Evolutionary conservation across 2,329 filamentous ascomycete species (phyloP).

Genomic region (Venturia effusa): DNA sequence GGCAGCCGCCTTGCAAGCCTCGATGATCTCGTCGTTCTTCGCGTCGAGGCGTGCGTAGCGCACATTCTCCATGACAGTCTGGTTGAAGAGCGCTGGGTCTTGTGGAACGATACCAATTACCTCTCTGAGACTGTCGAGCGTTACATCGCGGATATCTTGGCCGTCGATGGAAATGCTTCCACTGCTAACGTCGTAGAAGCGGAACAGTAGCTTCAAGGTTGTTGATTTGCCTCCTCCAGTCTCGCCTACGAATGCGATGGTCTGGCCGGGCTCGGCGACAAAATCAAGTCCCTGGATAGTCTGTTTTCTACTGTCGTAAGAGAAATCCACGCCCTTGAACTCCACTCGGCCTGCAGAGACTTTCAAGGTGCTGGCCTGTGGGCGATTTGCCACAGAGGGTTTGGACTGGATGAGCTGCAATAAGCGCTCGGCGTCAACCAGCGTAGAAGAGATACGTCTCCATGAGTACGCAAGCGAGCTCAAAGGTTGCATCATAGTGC

Average conservation of each 20-base stretch:
- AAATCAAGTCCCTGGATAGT: conserved; percentile 42
- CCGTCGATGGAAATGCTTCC: conserved; percentile 48
- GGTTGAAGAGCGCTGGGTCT: conserved; percentile 53
- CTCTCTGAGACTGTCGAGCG: conserved; percentile 45
- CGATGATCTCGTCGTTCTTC: conserved; percentile 47
- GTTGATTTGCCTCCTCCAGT: conserved; percentile 55
- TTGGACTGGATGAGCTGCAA: conserved; percentile 47
- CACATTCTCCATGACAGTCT: conserved; percentile 53
- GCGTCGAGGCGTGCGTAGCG: conserved; percentile 52
- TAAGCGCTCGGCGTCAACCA: conserved; percentile 56
- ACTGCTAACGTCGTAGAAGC: conserved; percentile 47
- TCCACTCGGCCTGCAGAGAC: conserved; percentile 39
- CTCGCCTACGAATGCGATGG: conserved; percentile 50
- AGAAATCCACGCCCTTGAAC: conserved; percentile 45
- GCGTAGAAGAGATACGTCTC: conserved; percentile 36
- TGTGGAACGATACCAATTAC: conserved; percentile 55
- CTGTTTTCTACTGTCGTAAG: conserved; percentile 43
- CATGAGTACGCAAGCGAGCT: conserved; percentile 40
- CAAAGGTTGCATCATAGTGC: conserved; percentile 35
- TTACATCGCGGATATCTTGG: conserved; percentile 49
- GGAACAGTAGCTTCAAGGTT: conserved; percentile 47
- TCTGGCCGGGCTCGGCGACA: conserved; percentile 40
- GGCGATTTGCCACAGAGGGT: conserved; percentile 41
- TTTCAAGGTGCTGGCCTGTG: conserved; percentile 34
- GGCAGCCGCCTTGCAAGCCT: conserved; percentile 49